Evolutionary conservation across 441 rosid genomes (phyloP), one percentile per base, ranked within the genome.

Genomic region (Populus hybrid): DNA sequence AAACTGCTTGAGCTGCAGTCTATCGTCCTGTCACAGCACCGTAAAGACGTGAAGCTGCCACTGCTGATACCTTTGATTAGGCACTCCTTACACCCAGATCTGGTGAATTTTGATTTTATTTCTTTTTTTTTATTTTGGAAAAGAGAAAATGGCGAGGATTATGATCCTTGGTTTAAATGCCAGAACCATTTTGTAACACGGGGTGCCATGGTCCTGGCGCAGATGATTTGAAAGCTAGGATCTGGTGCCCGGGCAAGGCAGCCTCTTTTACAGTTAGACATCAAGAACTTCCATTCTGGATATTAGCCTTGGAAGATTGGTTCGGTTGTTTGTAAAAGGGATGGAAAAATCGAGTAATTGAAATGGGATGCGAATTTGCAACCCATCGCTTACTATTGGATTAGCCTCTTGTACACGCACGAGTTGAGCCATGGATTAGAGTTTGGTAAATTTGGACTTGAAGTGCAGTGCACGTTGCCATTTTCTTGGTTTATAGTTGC

Each of bases 161-260:
- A 23, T 11, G 73, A 42, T 66, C 72, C 30, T 67, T 66, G 6
- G 3, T 28, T 66, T 6, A 20, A 35, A 67, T 54, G 12, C 72
- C 24, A 50, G 32, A 72, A 72, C 32, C 78, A 69, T 80, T 81
- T 82, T 79, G 73, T 69, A 72, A 76, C 81, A 67, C 1, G 81
- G 59, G 70, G 28, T 36, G 50, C 59, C 65, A 70, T 57, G 78
- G 71, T n/a, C 68, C 69, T 50, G 76, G 68, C 78, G 40, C 68
- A 20, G 32, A 38, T 68, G 80, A 67, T 50, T 57, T 68, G 40
- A 38, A 80, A 42, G 6, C n/a, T 34, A 28, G 77, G 61, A 24
- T 72, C 65, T 21, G 59, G 70, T 76, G 81, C 76, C 63, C 34
- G 10, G 57, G 20, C 64, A 18, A 70, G 61, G 28, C 54, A 67